Evolutionary conservation across 2,329 filamentous ascomycete species (phyloP), one percentile per base, ranked within the genome.

Genomic region (Apiospora hydei): DNA sequence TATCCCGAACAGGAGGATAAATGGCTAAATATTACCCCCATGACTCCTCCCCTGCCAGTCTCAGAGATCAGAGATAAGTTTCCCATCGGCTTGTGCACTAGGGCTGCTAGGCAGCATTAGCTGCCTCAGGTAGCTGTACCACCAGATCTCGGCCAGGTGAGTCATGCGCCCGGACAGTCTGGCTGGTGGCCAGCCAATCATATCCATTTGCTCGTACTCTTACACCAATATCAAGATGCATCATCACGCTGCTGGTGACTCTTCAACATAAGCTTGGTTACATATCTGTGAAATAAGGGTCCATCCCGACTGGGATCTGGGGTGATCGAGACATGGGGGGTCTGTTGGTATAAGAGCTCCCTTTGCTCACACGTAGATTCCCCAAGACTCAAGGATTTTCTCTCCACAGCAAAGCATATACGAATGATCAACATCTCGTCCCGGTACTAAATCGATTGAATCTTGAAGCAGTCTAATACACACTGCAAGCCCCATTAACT

Each of bases 201-300:
- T n/a, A n/a, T 21, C 18, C 57, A 64, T 61, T 11, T 34, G 16
- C 53, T 38, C 30, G 10, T 38, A 4, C 13, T 61, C 16, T 61
- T 61, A 38, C 53, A 38, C 53, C 53, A 61, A 11, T 18, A 21
- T 21, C 26, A 34, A 34, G 16, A 38, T 34, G 30, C 26, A 61
- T 61, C 53, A 61, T 61, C 53, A 61, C 30, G 53, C 53, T 34
- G 30, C 53, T 34, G 53, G 30, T 61, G 53, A 61, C 53, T 61
- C 53, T 34, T 38, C 53, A 14, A 13, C 41, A 43, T 43, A 43
- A 43, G 41, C 41, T 43, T 43, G 13, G 41, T 13, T 43, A 43
- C 41, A 18, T 21, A 30, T 38, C 7, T 11, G 11, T 38, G 30
- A n/a, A 34, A n/a, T 34, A 61, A 38, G 53, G 53, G 30, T 38